Conservation (phyloP, 108 stramenopile genomes). For the Nitzschia inconspicua region DNA sequence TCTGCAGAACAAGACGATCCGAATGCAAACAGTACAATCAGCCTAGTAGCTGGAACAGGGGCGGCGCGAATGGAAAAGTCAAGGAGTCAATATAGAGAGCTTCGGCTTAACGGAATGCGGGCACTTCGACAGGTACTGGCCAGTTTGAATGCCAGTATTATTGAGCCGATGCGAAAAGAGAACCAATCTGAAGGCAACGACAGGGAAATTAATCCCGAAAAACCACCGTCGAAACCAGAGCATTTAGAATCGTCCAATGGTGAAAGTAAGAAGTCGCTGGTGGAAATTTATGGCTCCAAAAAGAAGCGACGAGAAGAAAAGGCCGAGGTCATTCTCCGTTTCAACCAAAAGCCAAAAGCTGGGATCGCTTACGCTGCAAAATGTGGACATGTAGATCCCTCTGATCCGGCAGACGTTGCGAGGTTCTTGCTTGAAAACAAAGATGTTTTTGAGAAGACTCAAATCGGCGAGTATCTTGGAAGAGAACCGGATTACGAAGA, state of each 20-base stretch:
- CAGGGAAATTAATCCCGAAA: background rate
- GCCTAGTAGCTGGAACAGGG: constrained; percentile 32
- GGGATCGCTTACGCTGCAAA: constrained; percentile 87
- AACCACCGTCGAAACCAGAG: background rate
- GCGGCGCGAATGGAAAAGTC: constrained; percentile 64
- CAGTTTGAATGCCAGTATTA: constrained; percentile 79
- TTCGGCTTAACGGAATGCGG: constrained; percentile 77
- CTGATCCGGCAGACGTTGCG: constrained; percentile 87
- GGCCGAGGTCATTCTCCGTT: constrained; percentile 87
- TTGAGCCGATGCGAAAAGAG: constrained; percentile 44
- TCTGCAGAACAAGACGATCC: constrained; percentile 42
- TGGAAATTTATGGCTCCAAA: constrained; percentile 92
- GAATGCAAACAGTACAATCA: constrained; percentile 2
- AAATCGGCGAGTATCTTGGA: constrained; percentile 96
- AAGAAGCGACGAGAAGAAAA: constrained; percentile 87
- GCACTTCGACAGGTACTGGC: constrained; percentile 78
- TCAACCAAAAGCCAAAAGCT: constrained; percentile 92
- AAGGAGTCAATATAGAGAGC: constrained; percentile 64
- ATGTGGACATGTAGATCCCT: constrained; percentile 77
- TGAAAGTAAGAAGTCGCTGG: constrained; percentile 44
- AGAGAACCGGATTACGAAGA: constrained; percentile 89
- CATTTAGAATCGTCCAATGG: constrained; percentile 4
- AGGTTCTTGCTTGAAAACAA: constrained; percentile 78
- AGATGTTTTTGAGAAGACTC: constrained; percentile 94
- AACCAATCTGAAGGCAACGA: background rate